Percentiles rank a stretch among this genome's conserved stretches.
Conservation (phyloP, 495 filamentous ascomycete genomes). For the Monascus purpureus region DNA sequence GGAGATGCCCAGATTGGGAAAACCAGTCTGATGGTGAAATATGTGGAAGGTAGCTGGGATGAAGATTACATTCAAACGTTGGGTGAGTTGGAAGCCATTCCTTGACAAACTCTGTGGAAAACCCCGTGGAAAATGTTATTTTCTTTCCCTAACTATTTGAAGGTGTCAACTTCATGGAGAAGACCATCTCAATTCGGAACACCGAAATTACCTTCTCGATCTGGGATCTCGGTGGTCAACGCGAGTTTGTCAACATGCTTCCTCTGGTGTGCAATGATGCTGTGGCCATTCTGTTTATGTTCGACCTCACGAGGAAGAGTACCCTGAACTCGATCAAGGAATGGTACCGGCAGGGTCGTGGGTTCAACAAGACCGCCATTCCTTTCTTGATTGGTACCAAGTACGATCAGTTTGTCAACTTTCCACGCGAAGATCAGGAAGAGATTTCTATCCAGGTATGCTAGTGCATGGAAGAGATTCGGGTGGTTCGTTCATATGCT, state of each 20-base stretch:
- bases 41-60: slow-evolving; percentile 98
- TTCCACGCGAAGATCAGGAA: slow-evolving; percentile 91
- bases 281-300: slow-evolving; percentile 98
- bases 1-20: slow-evolving; percentile 98
- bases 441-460: slow-evolving; percentile 89
- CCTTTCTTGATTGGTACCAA: slow-evolving; percentile 94
- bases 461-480: not conserved
- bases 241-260: slow-evolving; percentile 99
- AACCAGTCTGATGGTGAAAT: slow-evolving; percentile 98
- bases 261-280: slow-evolving; percentile 97
- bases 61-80: slow-evolving; percentile 99
- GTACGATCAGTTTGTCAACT: slow-evolving; percentile 98
- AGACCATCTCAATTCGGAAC: slow-evolving; percentile 97
- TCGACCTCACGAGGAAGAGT: slow-evolving; percentile 94
- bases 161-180: slow-evolving; percentile 99
- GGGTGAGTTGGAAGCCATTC: slow-evolving; percentile 35
- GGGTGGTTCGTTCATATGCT: slow-evolving; percentile 1
- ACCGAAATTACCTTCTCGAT: slow-evolving; percentile 99
- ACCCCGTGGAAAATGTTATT: not conserved
- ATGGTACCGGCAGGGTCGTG: slow-evolving; percentile 95
- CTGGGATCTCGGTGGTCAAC: slow-evolving; percentile 95
- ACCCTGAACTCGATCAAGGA: slow-evolving; percentile 98
- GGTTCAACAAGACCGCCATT: slow-evolving; percentile 99
- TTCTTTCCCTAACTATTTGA: not conserved
- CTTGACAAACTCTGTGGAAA: not conserved